Evolutionary conservation across 768 basidiomycete species (phyloP), one percentile per base, ranked within the genome.

Genomic region (Phlegmacium glaucopus): DNA sequence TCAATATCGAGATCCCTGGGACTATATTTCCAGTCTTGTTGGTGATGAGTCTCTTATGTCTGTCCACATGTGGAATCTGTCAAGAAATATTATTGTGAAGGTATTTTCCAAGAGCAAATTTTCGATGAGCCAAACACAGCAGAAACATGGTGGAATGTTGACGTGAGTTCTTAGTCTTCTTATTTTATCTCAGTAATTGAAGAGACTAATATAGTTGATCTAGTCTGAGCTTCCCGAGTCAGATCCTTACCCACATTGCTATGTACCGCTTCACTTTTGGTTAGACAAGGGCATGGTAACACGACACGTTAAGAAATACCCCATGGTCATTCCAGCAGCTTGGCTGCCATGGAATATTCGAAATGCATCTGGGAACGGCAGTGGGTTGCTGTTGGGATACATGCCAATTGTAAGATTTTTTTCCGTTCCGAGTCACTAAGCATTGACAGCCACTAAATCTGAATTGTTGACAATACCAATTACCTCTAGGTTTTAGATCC

Each of bases 351-450:
- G 55, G 22, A n/a, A 52, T 6, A 63, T 68, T 17, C 47, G 60
- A 15, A 67, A 67, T 48, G 62, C 54, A 1, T 65, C 65, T n/a
- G 66, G 66, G 13, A 67, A 67, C 48, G 65, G 66, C 6, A 63
- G 66, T 9, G 63, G 65, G 9, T 39, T 64, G 8, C 48, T 68
- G 1, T 8, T 65, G 9, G 60, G 61, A 7, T 65, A 61, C 39
- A 63, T 66, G 58, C 58, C 57, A 5, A 49, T 54, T 18, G 66
- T 65, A 49, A 43, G 51, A n/a, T 49, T 25, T 30, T 34, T 32
- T 18, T 32, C 26, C 27, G 13, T 8, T 46, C 18, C 30, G 22
- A 41, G 34, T 30, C 28, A 17, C 18, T 45, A n/a, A n/a, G n/a
- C n/a, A n/a, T n/a, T n/a, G n/a, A n/a, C n/a, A n/a, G n/a, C n/a